Conservation (phyloP, 371 early-diverging fungal genomes). For the Mucor racemosus region DNA sequence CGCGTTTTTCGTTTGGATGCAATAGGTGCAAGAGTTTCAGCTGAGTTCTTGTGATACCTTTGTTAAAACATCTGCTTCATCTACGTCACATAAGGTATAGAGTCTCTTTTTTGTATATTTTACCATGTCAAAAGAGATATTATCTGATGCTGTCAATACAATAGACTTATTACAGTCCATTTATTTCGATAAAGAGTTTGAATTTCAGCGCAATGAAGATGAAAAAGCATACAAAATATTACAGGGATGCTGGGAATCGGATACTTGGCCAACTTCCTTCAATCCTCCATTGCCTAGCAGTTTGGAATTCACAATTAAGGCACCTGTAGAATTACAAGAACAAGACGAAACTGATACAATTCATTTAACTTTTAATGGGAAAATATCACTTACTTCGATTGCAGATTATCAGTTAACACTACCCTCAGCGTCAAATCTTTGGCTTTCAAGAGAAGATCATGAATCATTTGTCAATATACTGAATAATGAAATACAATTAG, state of each 20-base stretch:
- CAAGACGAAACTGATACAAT: neutral
- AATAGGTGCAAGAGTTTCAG: neutral
- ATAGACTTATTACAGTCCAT: slow-evolving; percentile 30
- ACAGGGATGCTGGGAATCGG: slow-evolving; percentile 6
- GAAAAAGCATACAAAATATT: slow-evolving; percentile 5
- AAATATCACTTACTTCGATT: slow-evolving; percentile 4
- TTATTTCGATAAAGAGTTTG: slow-evolving; percentile 32
- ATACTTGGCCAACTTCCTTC: neutral
- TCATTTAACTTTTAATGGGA: slow-evolving; percentile 10
- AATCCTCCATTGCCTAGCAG: neutral
- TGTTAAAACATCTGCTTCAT: neutral
- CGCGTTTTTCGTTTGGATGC: no score
- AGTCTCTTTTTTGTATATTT: neutral
- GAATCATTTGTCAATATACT: slow-evolving; percentile 21
- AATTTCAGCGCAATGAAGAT: slow-evolving; percentile 19
- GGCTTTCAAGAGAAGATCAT: slow-evolving; percentile 41
- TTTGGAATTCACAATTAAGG: slow-evolving; percentile 21
- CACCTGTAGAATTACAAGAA: slow-evolving; percentile 20
- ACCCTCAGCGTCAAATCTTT: slow-evolving; percentile 30
- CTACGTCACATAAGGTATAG: slow-evolving; percentile 1
- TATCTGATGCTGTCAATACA: slow-evolving; percentile 23
- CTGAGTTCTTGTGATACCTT: neutral
- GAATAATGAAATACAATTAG: slow-evolving; percentile 9
- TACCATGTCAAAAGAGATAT: slow-evolving; percentile 7
- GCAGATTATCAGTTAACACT: slow-evolving; percentile 20